Evolutionary conservation across 257 asterid species (phyloP).

Genomic region (Ilex asprella): DNA sequence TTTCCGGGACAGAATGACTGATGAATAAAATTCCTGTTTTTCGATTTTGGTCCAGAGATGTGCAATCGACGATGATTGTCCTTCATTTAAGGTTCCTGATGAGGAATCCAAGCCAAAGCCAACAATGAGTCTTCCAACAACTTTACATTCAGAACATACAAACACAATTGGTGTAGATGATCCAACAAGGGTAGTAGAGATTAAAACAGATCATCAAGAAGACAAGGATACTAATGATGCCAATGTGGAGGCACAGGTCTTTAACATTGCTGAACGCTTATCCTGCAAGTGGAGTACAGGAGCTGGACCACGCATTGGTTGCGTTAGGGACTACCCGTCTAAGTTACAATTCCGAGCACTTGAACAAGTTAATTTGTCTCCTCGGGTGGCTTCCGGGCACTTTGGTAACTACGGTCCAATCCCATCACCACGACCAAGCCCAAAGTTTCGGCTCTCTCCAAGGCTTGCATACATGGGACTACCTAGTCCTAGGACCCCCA

Average conservation of each 20-base stretch:
- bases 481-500: conserved; percentile 80
- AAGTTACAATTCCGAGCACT: conserved; percentile 83
- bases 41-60: conserved; percentile 46
- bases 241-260: conserved; percentile 13
- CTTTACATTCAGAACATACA: conserved; percentile 19
- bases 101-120: conserved; percentile 22
- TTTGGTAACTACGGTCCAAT: conserved; percentile 58
- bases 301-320: conserved; percentile 80
- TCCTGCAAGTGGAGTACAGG: conserved; percentile 90
- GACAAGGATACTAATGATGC: conserved; percentile 19
- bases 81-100: conserved; percentile 23
- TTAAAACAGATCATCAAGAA: conserved; percentile 2
- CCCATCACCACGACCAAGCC: conserved; percentile 97
- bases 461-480: conserved; percentile 80
- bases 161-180: conserved; percentile 9
- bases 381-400: conserved; percentile 50
- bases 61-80: conserved; percentile 68
- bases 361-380: conserved; percentile 86
- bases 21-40: conserved; percentile 7
- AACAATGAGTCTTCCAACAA: conserved; percentile 11
- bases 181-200: conserved; percentile 15
- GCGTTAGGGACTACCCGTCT: conserved; percentile 80
- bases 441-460: conserved; percentile 71
- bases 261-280: conserved; percentile 52
- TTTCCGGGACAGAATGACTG: background rate